Percentiles rank a stretch among this genome's conserved stretches.
phyloP scores from a whole-genome alignment of 371 early-diverging fungal species.

The Rhizopus stolonifer region DNA sequence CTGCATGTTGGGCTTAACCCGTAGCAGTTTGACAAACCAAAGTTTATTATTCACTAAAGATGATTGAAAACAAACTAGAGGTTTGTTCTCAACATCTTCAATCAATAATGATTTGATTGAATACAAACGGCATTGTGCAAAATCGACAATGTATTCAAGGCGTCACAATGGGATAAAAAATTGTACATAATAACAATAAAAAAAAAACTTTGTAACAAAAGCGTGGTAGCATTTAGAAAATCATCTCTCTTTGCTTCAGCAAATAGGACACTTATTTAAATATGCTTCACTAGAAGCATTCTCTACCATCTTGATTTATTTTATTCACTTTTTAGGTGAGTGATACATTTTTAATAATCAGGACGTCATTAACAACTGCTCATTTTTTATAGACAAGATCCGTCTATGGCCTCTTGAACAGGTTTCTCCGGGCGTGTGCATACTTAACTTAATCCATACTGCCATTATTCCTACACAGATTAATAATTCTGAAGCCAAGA shows the following conservation, averaged over 20 bases:
- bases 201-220: no score
- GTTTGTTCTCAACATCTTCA: background rate
- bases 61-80: slow-evolving; percentile 3
- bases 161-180: no score
- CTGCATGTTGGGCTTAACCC: slow-evolving; percentile 10
- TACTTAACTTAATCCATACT: slow-evolving; percentile 9
- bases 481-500: slow-evolving; percentile 1
- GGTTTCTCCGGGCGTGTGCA: slow-evolving; percentile 9
- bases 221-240: no score
- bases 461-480: slow-evolving; percentile 5
- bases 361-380: background rate
- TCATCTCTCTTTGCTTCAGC: background rate
- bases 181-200: no score
- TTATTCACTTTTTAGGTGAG: background rate
- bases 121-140: no score
- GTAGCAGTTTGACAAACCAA: slow-evolving; percentile 5
- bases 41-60: slow-evolving; percentile 1
- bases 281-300: background rate
- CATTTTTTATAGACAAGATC: slow-evolving; percentile 3
- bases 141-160: no score
- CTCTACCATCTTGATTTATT: background rate
- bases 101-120: no score
- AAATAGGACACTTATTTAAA: background rate
- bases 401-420: slow-evolving; percentile 14
- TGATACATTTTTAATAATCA: background rate